Evolutionary conservation across 768 basidiomycete genomes (phyloP).

Genomic region (Kwoniella newhampshirensis): DNA sequence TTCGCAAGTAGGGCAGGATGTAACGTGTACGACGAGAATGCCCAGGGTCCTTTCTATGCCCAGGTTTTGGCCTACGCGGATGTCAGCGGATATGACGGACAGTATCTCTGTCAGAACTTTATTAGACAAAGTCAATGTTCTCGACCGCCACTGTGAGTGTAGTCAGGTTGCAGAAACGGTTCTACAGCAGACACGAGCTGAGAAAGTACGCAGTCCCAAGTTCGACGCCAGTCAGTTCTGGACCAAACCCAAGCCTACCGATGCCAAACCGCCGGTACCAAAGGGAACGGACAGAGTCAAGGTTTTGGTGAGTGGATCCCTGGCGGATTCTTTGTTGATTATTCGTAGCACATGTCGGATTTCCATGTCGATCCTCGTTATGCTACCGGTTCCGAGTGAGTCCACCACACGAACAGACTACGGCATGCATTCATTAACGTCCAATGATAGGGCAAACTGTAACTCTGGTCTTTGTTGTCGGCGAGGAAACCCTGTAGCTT

Average conservation of each 20-base stretch:
- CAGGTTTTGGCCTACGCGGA: conserved; percentile 72
- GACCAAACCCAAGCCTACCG: conserved; percentile 67
- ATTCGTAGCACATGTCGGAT: conserved; percentile 65
- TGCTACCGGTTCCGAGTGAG: conserved; percentile 63
- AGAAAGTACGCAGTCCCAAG: conserved; percentile 55
- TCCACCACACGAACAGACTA: neutral
- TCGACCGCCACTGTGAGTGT: conserved; percentile 18
- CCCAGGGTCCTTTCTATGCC: conserved; percentile 64
- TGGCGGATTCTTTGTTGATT: neutral
- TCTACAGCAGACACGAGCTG: neutral
- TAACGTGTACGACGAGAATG: conserved; percentile 36
- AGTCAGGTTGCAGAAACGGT: too few relatives aligned
- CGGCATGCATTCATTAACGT: neutral
- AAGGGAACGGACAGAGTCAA: conserved; percentile 64
- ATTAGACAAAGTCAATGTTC: conserved; percentile 43
- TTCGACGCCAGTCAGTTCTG: conserved; percentile 71
- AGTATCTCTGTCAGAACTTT: conserved; percentile 63
- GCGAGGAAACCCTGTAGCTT: conserved; percentile 52
- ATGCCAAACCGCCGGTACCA: conserved; percentile 60
- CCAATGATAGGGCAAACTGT: conserved; percentile 60
- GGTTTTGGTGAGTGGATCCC: conserved; percentile 55
- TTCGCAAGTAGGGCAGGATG: conserved; percentile 52
- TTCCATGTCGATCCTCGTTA: conserved; percentile 74
- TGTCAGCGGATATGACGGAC: conserved; percentile 70
- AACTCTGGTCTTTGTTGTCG: conserved; percentile 69